Conservation (phyloP, 2,329 filamentous ascomycete species). For the Fusarium poae region DNA sequence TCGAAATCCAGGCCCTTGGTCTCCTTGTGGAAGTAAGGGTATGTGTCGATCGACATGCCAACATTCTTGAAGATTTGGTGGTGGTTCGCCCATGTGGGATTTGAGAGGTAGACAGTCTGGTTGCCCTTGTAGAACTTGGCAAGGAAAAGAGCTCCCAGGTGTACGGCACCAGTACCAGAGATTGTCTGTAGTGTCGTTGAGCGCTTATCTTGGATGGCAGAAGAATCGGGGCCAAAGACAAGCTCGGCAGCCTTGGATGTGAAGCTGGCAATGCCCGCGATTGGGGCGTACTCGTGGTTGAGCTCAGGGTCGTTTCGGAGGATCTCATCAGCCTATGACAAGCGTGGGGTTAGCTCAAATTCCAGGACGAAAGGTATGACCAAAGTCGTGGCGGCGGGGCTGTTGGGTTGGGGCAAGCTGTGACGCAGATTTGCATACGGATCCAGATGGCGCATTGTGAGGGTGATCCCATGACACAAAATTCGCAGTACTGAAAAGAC, state of each 20-base stretch:
- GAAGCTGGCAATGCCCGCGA: conserved; percentile 87
- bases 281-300: conserved; percentile 99
- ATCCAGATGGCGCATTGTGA: conserved; percentile 33
- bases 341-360: conserved; percentile 43
- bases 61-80: conserved; percentile 98
- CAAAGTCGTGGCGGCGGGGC: conserved; percentile 29
- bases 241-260: conserved; percentile 92
- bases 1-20: conserved; percentile 93
- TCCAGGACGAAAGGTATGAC: conserved; percentile 22
- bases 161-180: conserved; percentile 95
- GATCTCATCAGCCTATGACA: conserved; percentile 84
- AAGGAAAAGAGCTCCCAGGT: conserved; percentile 94
- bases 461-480: conserved; percentile 41
- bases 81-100: conserved; percentile 98
- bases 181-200: conserved; percentile 89
- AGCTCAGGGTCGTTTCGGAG: conserved; percentile 88
- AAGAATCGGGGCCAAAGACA: conserved; percentile 83
- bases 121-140: conserved; percentile 86
- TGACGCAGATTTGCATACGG: conserved; percentile 31
- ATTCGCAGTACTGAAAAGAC: conserved; percentile 29
- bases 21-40: conserved; percentile 92
- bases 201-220: conserved; percentile 86
- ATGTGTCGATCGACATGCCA: conserved; percentile 79
- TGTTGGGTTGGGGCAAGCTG: conserved; percentile 32
- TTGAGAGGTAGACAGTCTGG: conserved; percentile 88